Conservation (phyloP, 352 stramenopile species). For the Globisporangium okanoganense region DNA sequence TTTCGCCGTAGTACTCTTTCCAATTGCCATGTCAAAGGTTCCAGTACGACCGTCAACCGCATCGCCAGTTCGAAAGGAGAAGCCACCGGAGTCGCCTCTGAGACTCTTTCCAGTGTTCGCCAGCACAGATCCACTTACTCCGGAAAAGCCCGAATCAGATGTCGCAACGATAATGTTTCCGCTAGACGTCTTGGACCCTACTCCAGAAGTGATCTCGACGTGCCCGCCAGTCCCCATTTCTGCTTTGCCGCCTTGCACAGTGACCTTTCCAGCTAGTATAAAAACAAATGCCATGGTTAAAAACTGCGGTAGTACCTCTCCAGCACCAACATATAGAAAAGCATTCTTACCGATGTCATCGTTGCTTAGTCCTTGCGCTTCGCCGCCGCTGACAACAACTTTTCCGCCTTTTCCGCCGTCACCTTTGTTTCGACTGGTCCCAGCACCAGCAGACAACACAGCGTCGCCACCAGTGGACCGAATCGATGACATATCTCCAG, state of each 20-base stretch:
- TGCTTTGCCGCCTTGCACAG: conserved; percentile 40
- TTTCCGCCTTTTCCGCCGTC: conserved; percentile 57
- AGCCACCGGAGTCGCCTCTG: conserved; percentile 55
- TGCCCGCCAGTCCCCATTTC: conserved; percentile 46
- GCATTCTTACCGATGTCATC: conserved; percentile 38
- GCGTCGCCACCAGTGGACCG: conserved; percentile 49
- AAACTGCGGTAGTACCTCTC: conserved; percentile 3
- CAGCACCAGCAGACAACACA: conserved; percentile 42
- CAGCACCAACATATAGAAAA: neutral
- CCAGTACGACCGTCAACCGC: conserved; percentile 43
- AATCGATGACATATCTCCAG: conserved; percentile 45
- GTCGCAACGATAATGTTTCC: conserved; percentile 60
- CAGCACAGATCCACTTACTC: conserved; percentile 66
- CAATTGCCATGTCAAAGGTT: conserved; percentile 40
- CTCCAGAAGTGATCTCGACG: conserved; percentile 40
- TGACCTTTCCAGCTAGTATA: conserved; percentile 35
- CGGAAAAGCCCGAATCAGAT: conserved; percentile 55
- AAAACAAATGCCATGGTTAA: conserved; percentile 1
- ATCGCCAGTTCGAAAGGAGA: conserved; percentile 52
- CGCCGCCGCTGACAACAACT: conserved; percentile 50
- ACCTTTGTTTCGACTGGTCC: conserved; percentile 32
- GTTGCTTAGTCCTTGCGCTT: conserved; percentile 38
- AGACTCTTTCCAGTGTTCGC: conserved; percentile 53
- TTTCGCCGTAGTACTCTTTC: conserved; percentile 46
- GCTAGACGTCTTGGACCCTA: conserved; percentile 40